Conservation (phyloP, 805 yeast species). For the Myxozyma kluyveri region DNA sequence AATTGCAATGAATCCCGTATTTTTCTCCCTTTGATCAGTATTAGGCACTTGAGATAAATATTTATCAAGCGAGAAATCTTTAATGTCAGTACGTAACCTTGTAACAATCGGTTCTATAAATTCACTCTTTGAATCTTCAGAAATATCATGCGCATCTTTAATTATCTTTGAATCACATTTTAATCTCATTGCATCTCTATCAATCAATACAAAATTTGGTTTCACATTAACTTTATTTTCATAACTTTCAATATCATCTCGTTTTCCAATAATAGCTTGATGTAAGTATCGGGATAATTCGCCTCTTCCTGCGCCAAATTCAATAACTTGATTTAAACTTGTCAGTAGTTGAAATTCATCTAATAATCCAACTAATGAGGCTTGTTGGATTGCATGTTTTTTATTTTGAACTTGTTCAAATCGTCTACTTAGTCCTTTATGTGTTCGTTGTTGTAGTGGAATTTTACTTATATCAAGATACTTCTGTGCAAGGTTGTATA, state of each 20-base stretch:
- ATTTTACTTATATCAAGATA: neutral
- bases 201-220: slow-evolving; percentile 58
- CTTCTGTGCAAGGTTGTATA: slow-evolving; percentile 34
- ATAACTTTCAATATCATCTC: neutral
- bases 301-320: slow-evolving; percentile 90
- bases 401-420: slow-evolving; percentile 52
- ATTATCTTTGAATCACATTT: slow-evolving; percentile 70
- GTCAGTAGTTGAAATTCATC: slow-evolving; percentile 44
- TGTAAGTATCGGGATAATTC: slow-evolving; percentile 57
- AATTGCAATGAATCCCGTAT: slow-evolving; percentile 47
- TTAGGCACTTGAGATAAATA: too few relatives aligned
- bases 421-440: slow-evolving; percentile 45
- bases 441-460: slow-evolving; percentile 16
- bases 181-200: slow-evolving; percentile 72
- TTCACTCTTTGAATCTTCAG: slow-evolving; percentile 23
- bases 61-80: slow-evolving; percentile 59
- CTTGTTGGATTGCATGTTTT: slow-evolving; percentile 81
- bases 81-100: slow-evolving; percentile 72
- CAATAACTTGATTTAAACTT: slow-evolving; percentile 46
- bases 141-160: slow-evolving; percentile 46
- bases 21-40: too few relatives aligned
- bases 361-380: slow-evolving; percentile 72
- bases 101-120: slow-evolving; percentile 40
- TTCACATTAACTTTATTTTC: neutral
- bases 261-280: slow-evolving; percentile 13